A percentile compares a stretch with the other conserved stretches of the same genome.
phyloP scores from a whole-genome alignment of 768 basidiomycete genomes.

The Exidia glandulosa region DNA sequence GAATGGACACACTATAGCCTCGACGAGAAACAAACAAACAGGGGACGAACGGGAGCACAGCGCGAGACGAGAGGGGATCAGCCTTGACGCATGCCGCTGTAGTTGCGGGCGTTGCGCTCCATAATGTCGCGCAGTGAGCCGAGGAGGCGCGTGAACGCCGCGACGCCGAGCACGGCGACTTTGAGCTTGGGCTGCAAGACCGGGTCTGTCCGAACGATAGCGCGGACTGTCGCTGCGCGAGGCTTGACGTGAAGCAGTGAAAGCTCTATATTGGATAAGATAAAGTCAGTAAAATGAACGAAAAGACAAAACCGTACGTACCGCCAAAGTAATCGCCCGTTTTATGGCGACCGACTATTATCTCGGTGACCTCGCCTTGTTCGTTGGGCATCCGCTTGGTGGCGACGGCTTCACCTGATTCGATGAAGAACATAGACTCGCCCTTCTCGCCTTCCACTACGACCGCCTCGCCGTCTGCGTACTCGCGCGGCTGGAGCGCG shows the following conservation, averaged over 20 bases:
- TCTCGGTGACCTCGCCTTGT: constrained; percentile 47
- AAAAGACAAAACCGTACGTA: constrained; percentile 24
- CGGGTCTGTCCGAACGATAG: constrained; percentile 39
- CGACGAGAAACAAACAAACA: not conserved
- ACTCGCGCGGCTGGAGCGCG: constrained; percentile 74
- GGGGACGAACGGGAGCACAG: not conserved
- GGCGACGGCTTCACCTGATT: constrained; percentile 84
- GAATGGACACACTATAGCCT: not conserved
- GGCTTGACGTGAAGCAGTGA: constrained; percentile 81
- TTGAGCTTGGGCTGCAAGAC: constrained; percentile 55
- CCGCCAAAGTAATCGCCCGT: constrained; percentile 99
- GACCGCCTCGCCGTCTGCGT: constrained; percentile 76
- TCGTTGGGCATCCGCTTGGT: constrained; percentile 60
- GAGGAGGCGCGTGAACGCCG: constrained; percentile 86
- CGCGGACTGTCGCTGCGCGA: constrained; percentile 94
- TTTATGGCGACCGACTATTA: constrained; percentile 61
- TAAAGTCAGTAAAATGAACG: not conserved
- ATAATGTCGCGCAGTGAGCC: constrained; percentile 89
- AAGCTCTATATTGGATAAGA: constrained; percentile 47
- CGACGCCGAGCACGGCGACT: constrained; percentile 86
- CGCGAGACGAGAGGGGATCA: not conserved
- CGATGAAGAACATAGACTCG: constrained; percentile 95
- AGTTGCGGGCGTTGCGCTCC: constrained; percentile 58
- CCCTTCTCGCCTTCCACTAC: constrained; percentile 92
- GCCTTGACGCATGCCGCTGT: not conserved